Evolutionary conservation across 345 rosid genomes (phyloP).

Genomic region (Syzygium grande): DNA sequence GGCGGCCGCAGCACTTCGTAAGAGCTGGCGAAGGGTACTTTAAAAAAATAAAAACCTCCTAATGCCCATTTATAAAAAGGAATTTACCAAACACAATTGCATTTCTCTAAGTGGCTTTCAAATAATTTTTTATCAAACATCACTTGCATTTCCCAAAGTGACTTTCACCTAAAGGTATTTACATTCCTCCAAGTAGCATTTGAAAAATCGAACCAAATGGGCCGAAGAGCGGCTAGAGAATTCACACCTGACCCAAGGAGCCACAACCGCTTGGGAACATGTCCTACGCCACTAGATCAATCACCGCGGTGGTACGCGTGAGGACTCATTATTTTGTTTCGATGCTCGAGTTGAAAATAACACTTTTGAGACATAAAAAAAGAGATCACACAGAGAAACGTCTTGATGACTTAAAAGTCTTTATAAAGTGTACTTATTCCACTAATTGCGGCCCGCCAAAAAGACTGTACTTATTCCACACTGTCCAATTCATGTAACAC

Average conservation of each 20-base stretch:
- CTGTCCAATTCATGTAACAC: not conserved
- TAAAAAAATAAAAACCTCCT: too few species aligned
- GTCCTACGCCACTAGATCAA: not conserved
- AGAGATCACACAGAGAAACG: not conserved
- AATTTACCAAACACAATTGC: too few species aligned
- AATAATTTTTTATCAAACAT: too few species aligned
- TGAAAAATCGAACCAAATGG: too few species aligned
- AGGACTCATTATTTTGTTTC: not conserved
- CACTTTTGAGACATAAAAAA: not conserved
- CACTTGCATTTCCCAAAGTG: too few species aligned
- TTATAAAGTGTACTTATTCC: not conserved
- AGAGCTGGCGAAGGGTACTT: too few species aligned
- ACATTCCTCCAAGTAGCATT: too few species aligned
- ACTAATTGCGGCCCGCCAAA: not conserved
- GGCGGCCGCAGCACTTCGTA: too few species aligned
- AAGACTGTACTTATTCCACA: not conserved
- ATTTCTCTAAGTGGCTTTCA: too few species aligned
- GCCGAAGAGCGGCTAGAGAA: not conserved
- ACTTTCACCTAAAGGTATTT: too few species aligned
- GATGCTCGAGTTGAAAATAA: not conserved
- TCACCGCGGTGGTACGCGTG: not conserved
- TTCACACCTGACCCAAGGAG: not conserved
- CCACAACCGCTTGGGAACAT: not conserved
- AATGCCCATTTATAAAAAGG: too few species aligned
- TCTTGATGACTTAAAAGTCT: not conserved